Evolutionary conservation across 345 rosid genomes (phyloP).

Genomic region (Citrus inodora): DNA sequence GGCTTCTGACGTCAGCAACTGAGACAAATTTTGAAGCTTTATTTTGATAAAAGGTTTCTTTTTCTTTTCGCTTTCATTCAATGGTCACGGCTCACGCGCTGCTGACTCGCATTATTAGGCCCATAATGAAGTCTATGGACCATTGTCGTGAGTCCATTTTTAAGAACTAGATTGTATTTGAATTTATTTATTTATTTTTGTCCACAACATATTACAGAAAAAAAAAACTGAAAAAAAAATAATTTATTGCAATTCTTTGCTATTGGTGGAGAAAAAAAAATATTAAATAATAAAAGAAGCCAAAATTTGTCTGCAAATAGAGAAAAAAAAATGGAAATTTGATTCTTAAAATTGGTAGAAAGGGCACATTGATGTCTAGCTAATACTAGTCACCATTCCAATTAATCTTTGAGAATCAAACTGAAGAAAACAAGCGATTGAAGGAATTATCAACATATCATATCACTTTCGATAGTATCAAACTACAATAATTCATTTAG

Average conservation of each 20-base stretch:
- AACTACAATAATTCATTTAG: neutral
- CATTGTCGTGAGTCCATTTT: conserved; percentile 7
- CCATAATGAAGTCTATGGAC: conserved; percentile 12
- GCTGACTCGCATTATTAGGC: neutral
- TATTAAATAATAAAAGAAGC: no score
- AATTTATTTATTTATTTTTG: no score
- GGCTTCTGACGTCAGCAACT: conserved; percentile 17
- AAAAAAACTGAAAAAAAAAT: no score
- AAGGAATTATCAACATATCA: no score
- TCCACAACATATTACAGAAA: no score
- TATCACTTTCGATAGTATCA: no score
- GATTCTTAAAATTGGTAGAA: neutral
- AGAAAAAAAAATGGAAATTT: neutral
- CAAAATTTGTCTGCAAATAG: no score
- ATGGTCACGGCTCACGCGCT: conserved; percentile 15
- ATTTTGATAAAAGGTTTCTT: neutral
- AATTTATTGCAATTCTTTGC: no score
- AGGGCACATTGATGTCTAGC: neutral
- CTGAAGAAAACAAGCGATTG: neutral
- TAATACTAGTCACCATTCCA: neutral
- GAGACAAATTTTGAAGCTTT: neutral
- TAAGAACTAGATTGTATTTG: neutral
- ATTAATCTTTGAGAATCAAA: neutral
- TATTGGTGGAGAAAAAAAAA: no score
- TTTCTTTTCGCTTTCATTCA: neutral